phyloP scores from a whole-genome alignment of 75 land plant species.

The Selaginella tamariscina region DNA sequence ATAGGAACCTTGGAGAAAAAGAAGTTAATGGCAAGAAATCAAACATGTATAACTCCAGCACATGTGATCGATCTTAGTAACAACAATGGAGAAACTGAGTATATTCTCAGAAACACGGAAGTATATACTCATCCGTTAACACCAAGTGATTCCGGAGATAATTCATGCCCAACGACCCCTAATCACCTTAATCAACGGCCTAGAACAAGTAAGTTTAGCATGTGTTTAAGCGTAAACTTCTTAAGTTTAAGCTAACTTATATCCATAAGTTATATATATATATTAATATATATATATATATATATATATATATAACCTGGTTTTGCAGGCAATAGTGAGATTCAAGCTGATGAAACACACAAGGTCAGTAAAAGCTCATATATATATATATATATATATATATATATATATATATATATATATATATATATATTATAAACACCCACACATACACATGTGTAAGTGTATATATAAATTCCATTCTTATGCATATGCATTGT shows the following conservation, averaged over 20 bases:
- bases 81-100: constrained; percentile 12
- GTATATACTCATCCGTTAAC: background rate
- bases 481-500: too few species aligned
- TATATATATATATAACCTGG: background rate
- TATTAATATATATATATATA: background rate
- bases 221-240: too few species aligned
- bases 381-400: background rate
- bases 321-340: background rate
- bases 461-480: background rate
- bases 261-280: background rate
- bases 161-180: background rate
- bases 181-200: background rate
- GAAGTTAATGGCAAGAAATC: too few species aligned
- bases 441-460: background rate
- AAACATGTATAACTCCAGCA: too few species aligned
- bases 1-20: constrained; percentile 16
- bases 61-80: too few species aligned
- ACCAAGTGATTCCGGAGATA: background rate
- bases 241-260: too few species aligned
- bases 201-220: constrained; percentile 1
- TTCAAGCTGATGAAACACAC: background rate
- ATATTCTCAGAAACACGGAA: background rate
- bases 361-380: constrained; percentile 3
- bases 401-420: background rate
- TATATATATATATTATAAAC: constrained; percentile 7